Evolutionary conservation across 345 rosid species (phyloP).

Genomic region (Citrus sp.): DNA sequence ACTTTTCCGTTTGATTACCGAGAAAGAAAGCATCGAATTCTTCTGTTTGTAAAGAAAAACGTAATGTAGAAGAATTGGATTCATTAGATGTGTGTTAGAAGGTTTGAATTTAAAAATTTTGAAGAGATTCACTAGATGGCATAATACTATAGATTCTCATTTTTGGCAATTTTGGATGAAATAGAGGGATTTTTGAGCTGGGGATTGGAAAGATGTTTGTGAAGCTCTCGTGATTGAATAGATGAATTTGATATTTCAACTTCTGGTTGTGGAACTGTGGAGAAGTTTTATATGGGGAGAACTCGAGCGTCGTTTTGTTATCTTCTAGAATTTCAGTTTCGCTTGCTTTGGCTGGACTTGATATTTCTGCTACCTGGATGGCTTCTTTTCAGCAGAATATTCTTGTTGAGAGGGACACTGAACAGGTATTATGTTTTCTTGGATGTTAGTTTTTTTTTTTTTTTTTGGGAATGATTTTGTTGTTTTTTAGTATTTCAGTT

Average conservation of each 20-base stretch:
- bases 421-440: conserved; percentile 32
- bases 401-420: conserved; percentile 38
- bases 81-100: not conserved
- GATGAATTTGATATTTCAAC: conserved; percentile 10
- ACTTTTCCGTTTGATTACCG: not conserved
- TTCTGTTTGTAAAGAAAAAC: not conserved
- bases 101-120: not conserved
- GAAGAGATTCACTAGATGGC: not conserved
- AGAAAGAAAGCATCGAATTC: not conserved
- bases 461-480: not conserved
- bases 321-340: conserved; percentile 21
- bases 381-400: conserved; percentile 33
- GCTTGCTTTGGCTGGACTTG: conserved; percentile 9
- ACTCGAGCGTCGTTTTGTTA: conserved; percentile 27
- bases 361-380: conserved; percentile 35
- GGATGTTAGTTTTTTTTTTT: not conserved
- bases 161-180: not conserved
- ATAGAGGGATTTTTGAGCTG: not conserved
- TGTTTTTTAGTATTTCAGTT: not conserved
- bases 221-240: conserved; percentile 12
- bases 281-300: conserved; percentile 44
- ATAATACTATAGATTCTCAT: not conserved
- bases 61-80: not conserved
- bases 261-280: conserved; percentile 9
- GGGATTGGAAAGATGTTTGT: not conserved